Evolutionary conservation across 2,329 filamentous ascomycete species (phyloP).

Genomic region (Fusarium veterinarium): DNA sequence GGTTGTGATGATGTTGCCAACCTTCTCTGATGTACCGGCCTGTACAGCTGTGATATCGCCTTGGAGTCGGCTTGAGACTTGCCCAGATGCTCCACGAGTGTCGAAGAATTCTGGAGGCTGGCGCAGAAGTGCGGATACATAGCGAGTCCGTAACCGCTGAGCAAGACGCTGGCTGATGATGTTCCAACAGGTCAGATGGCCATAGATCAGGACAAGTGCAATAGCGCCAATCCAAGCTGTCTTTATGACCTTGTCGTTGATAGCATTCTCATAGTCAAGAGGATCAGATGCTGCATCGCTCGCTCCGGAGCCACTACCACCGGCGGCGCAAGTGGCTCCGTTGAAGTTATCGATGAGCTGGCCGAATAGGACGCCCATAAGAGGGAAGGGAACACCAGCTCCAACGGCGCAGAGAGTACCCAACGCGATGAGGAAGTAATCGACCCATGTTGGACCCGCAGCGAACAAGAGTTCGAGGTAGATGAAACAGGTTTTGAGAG

Average conservation of each 20-base stretch:
- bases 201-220: slow-evolving; percentile 71
- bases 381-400: slow-evolving; percentile 70
- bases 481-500: slow-evolving; percentile 22
- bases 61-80: slow-evolving; percentile 73
- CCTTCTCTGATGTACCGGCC: slow-evolving; percentile 77
- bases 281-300: slow-evolving; percentile 33
- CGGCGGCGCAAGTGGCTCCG: slow-evolving; percentile 60
- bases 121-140: slow-evolving; percentile 66
- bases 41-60: slow-evolving; percentile 75
- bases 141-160: slow-evolving; percentile 69
- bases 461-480: slow-evolving; percentile 57
- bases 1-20: slow-evolving; percentile 71
- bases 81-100: slow-evolving; percentile 65
- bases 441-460: slow-evolving; percentile 53
- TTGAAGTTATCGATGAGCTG: slow-evolving; percentile 72
- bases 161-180: slow-evolving; percentile 71
- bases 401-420: slow-evolving; percentile 61
- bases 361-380: slow-evolving; percentile 73
- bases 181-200: slow-evolving; percentile 72
- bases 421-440: slow-evolving; percentile 54
- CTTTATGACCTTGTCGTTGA: slow-evolving; percentile 68
- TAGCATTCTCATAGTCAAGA: slow-evolving; percentile 52
- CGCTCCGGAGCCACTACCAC: slow-evolving; percentile 15
- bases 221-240: slow-evolving; percentile 71
- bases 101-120: slow-evolving; percentile 73